Evolutionary conservation across 176 grass and related monocot genomes (phyloP), one percentile per base, ranked within the genome.

Genomic region (Carex cristatella): DNA sequence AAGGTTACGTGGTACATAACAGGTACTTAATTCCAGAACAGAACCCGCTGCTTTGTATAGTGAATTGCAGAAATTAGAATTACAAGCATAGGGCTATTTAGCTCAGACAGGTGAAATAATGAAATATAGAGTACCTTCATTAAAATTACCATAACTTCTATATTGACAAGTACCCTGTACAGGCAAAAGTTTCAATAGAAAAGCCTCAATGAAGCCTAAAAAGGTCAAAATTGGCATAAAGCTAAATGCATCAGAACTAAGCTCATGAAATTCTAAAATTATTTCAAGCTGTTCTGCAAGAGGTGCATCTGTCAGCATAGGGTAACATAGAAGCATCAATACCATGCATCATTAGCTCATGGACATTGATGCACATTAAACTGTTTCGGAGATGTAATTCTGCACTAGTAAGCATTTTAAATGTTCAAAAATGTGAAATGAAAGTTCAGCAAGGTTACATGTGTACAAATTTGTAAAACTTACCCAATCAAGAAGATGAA

Each of bases 401-500:
- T 77, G 27, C 27, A 33, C 23, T 16, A 56, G 5, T 7, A 42
- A 70, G 67, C 15, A 15, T 80, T 80, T 60, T 60, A 60, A 16
- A 15, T 31, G 49, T 79, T 79, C 49, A 57, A 31, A 55, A 79
- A 57, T 51, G 48, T 30, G 74, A 33, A 79, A 78, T 78, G 48
- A 1, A 56, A 80, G 10, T 5, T 30, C 18, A 8, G 6, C 27
- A 18, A 59, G 54, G 57, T 6, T 16, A 60, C 18, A 27, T 81
- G 9, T 51, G 63, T 33, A 51, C 44, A 69, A 57, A 51, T 35
- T 13, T 8, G 13, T 58, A 78, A 79, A 79, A 4, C 84, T 88
- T 97, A 97, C 94, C 94, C 67, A 89, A 84, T 97, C 92, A 83
- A 97, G 94, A 83, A 97, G 94, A 89, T 94, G 90, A 12, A 97